Base-by-base conservation (phyloP, 108 stramenopile species). In the Skeletonema costatum region DNA sequence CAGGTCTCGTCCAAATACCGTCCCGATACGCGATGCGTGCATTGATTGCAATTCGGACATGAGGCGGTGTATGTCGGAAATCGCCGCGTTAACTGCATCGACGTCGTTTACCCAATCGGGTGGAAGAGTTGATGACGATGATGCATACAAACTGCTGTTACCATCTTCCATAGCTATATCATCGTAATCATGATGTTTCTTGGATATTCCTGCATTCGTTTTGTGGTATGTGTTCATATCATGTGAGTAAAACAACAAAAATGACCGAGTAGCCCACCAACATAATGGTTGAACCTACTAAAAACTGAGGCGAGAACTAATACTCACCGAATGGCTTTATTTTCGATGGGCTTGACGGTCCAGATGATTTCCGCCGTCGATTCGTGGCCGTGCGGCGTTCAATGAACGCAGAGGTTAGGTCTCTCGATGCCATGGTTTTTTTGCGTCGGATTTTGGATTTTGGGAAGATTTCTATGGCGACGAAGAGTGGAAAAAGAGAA, bases 1-100 rank as follows among this genome's bases (percentile, higher is more conserved):
- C 56, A 96, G 75, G 71, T 97, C 97, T 42, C 87, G 84, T 6
- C 93, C 97, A 80, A 97, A 96, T 42, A 94, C 93, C 0, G 85
- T 87, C 58, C 94, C 98, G 51, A 99, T 87, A 8, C 99, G 90
- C 5, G 92, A 90, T 0, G 93, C 88, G 74, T 99, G 98, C 88
- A 98, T 85, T 9, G 85, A 87, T 32, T 88, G 69, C 66, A 99
- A 76, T 56, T 96, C 86, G 21, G 89, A 88, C 90, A 97, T 97
- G 42, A 88, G 87, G 17, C 83, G 84, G 62, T 86, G 85, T 66
- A 97, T 97, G 60, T 97, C 92, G n/a, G 66, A 58, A 38, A 96
- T 69, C 14, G 82, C 85, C 16, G 80, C 80, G 67, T 97, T 90
- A 56, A 97, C 93, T 13, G 81, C 81, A 64, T 96, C 93, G 12